A percentile compares a stretch with the other conserved stretches of the same genome.
These are phyloP conservation scores for Eutypella sp. DNA, from an alignment of 2,329 filamentous ascomycete genomes.

Conservation along the genomic window DNA sequence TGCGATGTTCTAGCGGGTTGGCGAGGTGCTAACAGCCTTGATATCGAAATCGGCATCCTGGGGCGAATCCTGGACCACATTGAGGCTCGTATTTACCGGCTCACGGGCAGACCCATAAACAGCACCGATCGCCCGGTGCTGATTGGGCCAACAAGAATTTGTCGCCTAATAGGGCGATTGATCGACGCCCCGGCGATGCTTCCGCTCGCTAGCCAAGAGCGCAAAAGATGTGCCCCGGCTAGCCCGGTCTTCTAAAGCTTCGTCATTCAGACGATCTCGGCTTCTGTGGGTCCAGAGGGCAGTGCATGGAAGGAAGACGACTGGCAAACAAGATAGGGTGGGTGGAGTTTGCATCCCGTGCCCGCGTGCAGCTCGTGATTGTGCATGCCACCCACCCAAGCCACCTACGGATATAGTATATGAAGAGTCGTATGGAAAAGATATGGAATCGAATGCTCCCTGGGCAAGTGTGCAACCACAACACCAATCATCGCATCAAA, in stretches of 20 bases:
- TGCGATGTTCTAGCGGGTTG: too few species aligned
- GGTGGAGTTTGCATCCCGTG: too few species aligned
- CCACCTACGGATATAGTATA: too few species aligned
- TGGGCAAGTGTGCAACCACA: too few species aligned
- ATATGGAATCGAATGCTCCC: too few species aligned
- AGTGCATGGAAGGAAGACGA: too few species aligned
- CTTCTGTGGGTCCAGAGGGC: not conserved
- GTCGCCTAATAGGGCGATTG: not conserved
- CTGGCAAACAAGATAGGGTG: too few species aligned
- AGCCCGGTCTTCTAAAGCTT: not conserved
- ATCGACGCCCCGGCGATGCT: not conserved
- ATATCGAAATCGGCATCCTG: not conserved
- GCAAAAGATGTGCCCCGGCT: not conserved
- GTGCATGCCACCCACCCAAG: too few species aligned
- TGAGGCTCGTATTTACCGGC: not conserved
- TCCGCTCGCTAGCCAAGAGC: not conserved
- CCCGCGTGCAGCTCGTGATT: too few species aligned
- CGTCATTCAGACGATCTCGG: not conserved
- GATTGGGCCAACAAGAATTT: not conserved
- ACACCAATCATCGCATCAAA: too few species aligned
- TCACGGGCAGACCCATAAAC: not conserved
- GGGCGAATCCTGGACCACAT: not conserved
- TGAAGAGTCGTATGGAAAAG: too few species aligned
- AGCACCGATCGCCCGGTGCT: not conserved
- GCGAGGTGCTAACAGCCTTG: not conserved